Conservation (phyloP, 2,329 filamentous ascomycete species). For the Thielaviopsis cerberus region DNA sequence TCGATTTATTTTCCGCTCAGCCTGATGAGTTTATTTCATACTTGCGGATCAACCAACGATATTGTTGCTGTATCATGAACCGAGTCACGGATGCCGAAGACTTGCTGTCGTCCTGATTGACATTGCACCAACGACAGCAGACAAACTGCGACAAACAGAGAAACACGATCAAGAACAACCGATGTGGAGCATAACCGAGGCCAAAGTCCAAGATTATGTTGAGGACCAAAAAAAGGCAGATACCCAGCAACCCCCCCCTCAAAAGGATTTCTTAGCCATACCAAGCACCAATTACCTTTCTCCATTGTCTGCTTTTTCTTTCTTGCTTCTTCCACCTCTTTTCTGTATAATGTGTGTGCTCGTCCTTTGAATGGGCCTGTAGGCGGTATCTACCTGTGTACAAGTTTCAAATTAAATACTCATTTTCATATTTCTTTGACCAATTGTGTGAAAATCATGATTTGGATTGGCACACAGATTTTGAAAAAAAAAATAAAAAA, state of each 20-base stretch:
- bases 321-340: background rate
- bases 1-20: background rate
- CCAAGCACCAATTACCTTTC: background rate
- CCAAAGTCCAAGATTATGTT: background rate
- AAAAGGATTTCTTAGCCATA: background rate
- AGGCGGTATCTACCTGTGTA: constrained; percentile 1
- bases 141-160: background rate
- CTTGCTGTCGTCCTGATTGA: background rate
- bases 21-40: background rate
- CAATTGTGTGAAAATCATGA: too few relatives aligned
- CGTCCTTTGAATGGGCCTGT: background rate
- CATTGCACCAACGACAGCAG: background rate
- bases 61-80: background rate
- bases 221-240: background rate
- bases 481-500: too few relatives aligned
- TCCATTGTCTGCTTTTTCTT: background rate
- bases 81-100: background rate
- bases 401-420: constrained; percentile 11
- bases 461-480: too few relatives aligned
- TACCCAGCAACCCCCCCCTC: background rate
- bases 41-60: background rate
- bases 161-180: background rate
- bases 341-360: background rate
- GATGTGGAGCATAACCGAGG: background rate
- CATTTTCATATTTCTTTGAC: constrained; percentile 1